phyloP scores from a whole-genome alignment of 306 rosid genomes.

The Rosa lucieae region DNA sequence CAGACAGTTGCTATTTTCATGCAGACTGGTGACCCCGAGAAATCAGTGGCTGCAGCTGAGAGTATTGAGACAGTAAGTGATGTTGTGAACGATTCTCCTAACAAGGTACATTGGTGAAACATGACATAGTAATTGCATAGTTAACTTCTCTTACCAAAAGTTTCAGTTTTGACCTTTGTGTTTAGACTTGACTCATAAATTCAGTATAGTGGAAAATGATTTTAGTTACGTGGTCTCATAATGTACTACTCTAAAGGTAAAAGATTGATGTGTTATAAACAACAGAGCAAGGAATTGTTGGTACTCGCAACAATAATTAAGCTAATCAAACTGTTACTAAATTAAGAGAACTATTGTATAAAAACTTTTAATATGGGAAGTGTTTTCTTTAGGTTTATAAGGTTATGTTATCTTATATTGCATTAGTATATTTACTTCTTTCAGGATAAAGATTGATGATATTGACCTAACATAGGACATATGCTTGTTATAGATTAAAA shows the following conservation, averaged over 20 bases:
- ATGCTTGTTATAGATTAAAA: background rate
- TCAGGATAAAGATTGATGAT: background rate
- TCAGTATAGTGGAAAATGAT: background rate
- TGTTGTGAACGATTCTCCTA: slow-evolving; percentile 71
- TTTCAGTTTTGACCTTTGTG: background rate
- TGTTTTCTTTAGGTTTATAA: too few relatives aligned
- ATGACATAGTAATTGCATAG: slow-evolving; percentile 11
- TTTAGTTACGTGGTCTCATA: background rate
- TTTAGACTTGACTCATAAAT: background rate
- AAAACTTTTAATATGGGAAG: background rate
- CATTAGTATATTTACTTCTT: too few relatives aligned
- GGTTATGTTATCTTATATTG: background rate
- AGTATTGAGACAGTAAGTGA: slow-evolving; percentile 52
- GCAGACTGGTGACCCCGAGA: slow-evolving; percentile 89
- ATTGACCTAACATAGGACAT: background rate
- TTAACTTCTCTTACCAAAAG: background rate
- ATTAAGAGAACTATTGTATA: background rate
- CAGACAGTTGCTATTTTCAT: slow-evolving; percentile 99
- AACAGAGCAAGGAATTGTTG: too few relatives aligned
- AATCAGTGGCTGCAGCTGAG: slow-evolving; percentile 46
- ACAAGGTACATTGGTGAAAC: slow-evolving; percentile 61
- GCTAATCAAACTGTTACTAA: background rate
- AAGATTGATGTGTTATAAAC: too few relatives aligned
- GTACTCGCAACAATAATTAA: background rate
- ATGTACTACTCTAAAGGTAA: background rate